Percentiles rank a stretch among this genome's conserved stretches.
phyloP scores from a whole-genome alignment of 345 rosid genomes.

The Aquilaria sinensis region DNA sequence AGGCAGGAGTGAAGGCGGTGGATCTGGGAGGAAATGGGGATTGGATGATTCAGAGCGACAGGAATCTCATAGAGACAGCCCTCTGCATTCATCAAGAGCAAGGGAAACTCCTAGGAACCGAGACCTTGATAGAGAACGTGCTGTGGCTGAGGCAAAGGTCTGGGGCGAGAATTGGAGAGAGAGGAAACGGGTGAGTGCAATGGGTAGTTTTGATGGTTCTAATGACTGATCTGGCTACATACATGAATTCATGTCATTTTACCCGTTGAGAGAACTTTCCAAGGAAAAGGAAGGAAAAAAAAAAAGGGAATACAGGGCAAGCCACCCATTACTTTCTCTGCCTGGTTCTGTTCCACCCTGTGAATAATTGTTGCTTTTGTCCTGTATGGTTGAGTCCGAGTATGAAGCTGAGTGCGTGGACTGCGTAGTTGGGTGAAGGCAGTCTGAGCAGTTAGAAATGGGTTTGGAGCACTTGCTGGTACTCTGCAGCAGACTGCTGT shows the following conservation, averaged over 20 bases:
- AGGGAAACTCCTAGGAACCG: conserved; percentile 76
- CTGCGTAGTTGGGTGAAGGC: conserved; percentile 22
- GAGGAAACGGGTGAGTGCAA: conserved; percentile 61
- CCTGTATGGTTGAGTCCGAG: conserved; percentile 23
- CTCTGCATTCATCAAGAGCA: conserved; percentile 50
- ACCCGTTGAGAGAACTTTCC: conserved; percentile 13
- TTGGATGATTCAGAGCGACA: conserved; percentile 51
- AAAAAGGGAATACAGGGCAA: conserved; percentile 8
- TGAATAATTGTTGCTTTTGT: conserved; percentile 26
- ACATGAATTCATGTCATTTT: conserved; percentile 1
- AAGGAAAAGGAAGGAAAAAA: conserved; percentile 16
- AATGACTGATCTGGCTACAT: conserved; percentile 37
- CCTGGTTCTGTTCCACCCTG: conserved; percentile 14
- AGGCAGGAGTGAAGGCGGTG: conserved; percentile 54
- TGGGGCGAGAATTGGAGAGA: conserved; percentile 99
- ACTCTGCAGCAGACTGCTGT: conserved; percentile 12
- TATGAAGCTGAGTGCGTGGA: conserved; percentile 21
- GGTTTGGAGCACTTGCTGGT: conserved; percentile 11
- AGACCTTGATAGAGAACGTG: conserved; percentile 89
- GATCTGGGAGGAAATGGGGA: conserved; percentile 84
- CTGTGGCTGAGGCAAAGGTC: conserved; percentile 95
- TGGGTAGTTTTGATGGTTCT: conserved; percentile 72
- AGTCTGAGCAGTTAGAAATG: conserved; percentile 11
- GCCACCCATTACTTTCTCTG: conserved; percentile 19
- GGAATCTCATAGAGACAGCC: conserved; percentile 74